These are phyloP conservation scores for Syzygium aromaticum DNA, from an alignment of 345 rosid species.

Conservation along the genomic window DNA sequence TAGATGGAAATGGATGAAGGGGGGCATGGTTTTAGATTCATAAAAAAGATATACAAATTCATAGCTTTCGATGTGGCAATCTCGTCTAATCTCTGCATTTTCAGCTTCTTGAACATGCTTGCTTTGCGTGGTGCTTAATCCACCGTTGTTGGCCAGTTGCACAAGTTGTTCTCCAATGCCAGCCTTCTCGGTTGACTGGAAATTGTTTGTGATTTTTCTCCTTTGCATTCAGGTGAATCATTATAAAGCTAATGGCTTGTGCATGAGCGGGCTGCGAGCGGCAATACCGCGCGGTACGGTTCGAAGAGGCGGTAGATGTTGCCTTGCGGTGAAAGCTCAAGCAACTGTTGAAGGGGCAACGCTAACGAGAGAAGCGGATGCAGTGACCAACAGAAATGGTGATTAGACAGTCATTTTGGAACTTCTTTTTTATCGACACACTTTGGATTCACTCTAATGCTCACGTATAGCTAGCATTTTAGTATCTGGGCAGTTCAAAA, in stretches of 20 bases:
- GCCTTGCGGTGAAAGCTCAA: slow-evolving; percentile 33
- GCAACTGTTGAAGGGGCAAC: slow-evolving; percentile 41
- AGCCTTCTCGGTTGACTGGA: background rate
- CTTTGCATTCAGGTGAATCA: slow-evolving; percentile 20
- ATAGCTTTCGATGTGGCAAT: background rate
- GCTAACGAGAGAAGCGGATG: slow-evolving; percentile 36
- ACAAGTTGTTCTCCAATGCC: background rate
- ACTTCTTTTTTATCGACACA: background rate
- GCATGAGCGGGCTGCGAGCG: slow-evolving; percentile 5
- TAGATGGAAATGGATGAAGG: background rate
- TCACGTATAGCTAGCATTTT: background rate
- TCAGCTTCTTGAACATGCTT: background rate
- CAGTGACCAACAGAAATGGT: slow-evolving; percentile 36
- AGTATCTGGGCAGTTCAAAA: background rate
- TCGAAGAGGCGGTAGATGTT: slow-evolving; percentile 8
- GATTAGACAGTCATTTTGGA: background rate
- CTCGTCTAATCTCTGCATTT: background rate
- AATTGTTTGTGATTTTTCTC: background rate
- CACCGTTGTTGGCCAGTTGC: background rate
- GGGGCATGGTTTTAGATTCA: background rate
- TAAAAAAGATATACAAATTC: background rate
- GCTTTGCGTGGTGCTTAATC: background rate
- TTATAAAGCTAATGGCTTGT: slow-evolving; percentile 8
- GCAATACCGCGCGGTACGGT: slow-evolving; percentile 10
- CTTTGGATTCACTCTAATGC: background rate